Evolutionary conservation across 345 rosid species (phyloP), one percentile per base, ranked within the genome.

Genomic region (Bruguiera sexangula): DNA sequence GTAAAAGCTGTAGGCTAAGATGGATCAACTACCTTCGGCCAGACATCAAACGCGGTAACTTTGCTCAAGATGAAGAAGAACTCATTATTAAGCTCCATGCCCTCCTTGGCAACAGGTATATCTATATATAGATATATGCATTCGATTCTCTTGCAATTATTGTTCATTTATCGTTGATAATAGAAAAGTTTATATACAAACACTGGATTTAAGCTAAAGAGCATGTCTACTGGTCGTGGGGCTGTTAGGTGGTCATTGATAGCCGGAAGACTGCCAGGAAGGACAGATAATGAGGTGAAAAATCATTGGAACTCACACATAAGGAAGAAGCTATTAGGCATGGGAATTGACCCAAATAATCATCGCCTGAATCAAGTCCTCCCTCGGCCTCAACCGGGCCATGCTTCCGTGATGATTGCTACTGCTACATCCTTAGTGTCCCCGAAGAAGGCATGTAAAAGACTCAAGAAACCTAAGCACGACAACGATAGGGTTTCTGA

Each of bases 341-440:
- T 85, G 95, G 95, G 97, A 51, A 83, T 91, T 26, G 91, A 91
- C 72, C 97, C 97, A 20, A 83, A 86, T 24, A 91, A 91, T 72
- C 97, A 91, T 67, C 84, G 84, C n/a, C 75, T 85, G 22, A 69
- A 67, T 71, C 82, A 75, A 24, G 57, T 24, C 63, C 74, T 72
- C 39, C 73, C 73, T 68, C 74, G 72, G 9, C 63, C 82, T 39
- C 67, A 71, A 51, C 18, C 53, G 20, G 30, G 22, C 20, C 31
- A 29, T 36, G 34, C 5, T 8, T 15, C 58, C 19, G 43, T 27
- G 53, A 24, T 32, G 30, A 8, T 15, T 10, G 27, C 51, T 56
- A 24, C 62, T 16, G 24, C 10, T 5, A 19, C 60, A 0, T 56
- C 60, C 29, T 56, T 27, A 21, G 30, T 11, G 16, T 24, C 60